Conservation (phyloP, 2,329 filamentous ascomycete species). For the Cladophialophora immunda region DNA sequence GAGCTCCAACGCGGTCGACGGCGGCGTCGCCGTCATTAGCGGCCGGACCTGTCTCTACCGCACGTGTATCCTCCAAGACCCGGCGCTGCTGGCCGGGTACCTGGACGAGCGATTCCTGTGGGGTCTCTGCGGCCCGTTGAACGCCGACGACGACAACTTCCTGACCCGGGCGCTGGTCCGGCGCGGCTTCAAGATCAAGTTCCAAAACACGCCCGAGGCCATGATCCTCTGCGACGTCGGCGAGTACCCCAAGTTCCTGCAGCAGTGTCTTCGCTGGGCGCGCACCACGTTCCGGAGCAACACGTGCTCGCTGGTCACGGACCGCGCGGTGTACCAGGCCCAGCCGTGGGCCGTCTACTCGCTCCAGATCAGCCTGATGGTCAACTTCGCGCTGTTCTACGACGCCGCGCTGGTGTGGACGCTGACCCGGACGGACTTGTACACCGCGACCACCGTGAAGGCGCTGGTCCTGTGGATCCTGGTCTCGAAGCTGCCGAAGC, state of each 20-base stretch:
- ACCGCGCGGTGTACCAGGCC: constrained; percentile 49
- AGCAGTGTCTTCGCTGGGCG: constrained; percentile 66
- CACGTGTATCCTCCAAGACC: constrained; percentile 58
- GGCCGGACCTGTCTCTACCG: constrained; percentile 64
- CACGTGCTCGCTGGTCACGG: constrained; percentile 55
- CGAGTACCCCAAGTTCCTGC: constrained; percentile 55
- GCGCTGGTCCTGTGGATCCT: constrained; percentile 58
- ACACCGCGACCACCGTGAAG: constrained; percentile 35
- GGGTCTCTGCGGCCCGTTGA: constrained; percentile 55
- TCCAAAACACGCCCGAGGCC: constrained; percentile 62
- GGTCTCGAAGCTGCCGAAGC: constrained; percentile 66
- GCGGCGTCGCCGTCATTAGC: constrained; percentile 67
- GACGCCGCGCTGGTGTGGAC: constrained; percentile 56
- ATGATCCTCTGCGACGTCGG: constrained; percentile 64
- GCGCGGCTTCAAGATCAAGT: constrained; percentile 61
- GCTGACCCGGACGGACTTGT: constrained; percentile 41
- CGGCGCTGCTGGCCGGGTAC: constrained; percentile 56
- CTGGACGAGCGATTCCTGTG: constrained; percentile 62
- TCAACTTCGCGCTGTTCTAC: constrained; percentile 65
- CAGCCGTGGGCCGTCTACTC: constrained; percentile 65
- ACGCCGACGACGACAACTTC: constrained; percentile 70
- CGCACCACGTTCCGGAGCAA: constrained; percentile 68
- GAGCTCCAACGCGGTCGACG: constrained; percentile 65
- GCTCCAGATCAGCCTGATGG: constrained; percentile 63
- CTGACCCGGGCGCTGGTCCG: constrained; percentile 63